Conservation (phyloP, 228 moss, liverwort and hornwort genomes). For the Sphagnum magellanicum region DNA sequence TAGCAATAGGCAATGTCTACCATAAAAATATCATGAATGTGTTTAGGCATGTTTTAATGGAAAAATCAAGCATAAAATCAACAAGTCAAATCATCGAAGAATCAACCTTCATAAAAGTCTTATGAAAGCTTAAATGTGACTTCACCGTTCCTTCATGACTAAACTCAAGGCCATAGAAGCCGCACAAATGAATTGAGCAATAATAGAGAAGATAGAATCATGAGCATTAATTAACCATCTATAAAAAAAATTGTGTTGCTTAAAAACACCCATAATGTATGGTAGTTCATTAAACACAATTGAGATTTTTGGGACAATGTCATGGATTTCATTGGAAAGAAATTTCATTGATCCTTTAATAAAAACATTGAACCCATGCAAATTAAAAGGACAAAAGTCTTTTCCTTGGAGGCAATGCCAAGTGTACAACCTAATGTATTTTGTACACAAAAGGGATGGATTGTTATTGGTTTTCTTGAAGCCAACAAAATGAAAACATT, state of each 20-base stretch:
- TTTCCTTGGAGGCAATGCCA: neutral
- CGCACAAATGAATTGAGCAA: neutral
- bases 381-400: neutral
- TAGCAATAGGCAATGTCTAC: slow-evolving; percentile 2
- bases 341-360: neutral
- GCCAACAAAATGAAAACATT: neutral
- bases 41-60: neutral
- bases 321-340: too few relatives aligned
- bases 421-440: neutral
- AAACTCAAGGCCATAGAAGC: neutral
- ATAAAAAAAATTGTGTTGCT: slow-evolving; percentile 1
- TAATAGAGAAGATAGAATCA: neutral
- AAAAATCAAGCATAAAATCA: slow-evolving; percentile 3
- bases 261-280: slow-evolving; percentile 1
- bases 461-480: neutral
- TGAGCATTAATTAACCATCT: slow-evolving; percentile 1
- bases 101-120: neutral
- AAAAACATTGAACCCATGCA: neutral
- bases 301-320: too few relatives aligned
- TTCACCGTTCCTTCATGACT: neutral
- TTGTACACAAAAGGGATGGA: neutral
- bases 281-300: neutral
- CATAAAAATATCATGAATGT: too few relatives aligned
- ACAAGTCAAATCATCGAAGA: slow-evolving; percentile 5
- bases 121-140: neutral